Conservation (phyloP, 1,284 basidiomycete species). For the Rhodotorula sp. region DNA sequence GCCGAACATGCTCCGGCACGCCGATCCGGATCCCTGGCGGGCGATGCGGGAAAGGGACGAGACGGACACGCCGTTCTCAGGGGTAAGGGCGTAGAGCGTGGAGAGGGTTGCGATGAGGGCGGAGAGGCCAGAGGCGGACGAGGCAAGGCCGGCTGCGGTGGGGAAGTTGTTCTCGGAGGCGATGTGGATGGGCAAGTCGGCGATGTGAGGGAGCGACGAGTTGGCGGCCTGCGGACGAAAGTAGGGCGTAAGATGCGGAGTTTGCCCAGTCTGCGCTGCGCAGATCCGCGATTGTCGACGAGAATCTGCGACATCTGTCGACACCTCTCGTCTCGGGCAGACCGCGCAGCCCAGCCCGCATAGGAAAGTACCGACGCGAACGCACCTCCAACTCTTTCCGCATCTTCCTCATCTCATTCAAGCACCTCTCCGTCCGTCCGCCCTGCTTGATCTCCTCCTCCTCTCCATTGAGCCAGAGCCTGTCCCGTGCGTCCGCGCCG, state of each 20-base stretch:
- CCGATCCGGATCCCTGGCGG: conserved; percentile 94
- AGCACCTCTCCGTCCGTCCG: conserved; percentile 67
- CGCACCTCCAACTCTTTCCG: conserved; percentile 68
- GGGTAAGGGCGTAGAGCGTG: conserved; percentile 69
- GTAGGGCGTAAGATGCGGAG: not conserved
- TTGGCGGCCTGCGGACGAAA: conserved; percentile 50
- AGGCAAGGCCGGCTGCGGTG: conserved; percentile 95
- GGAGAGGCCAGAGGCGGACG: conserved; percentile 94
- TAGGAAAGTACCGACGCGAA: not conserved
- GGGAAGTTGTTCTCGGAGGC: conserved; percentile 98
- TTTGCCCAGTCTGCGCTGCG: too few species aligned
- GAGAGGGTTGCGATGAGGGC: conserved; percentile 89
- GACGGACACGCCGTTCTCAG: conserved; percentile 47
- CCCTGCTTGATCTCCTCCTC: conserved; percentile 35
- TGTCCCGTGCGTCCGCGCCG: conserved; percentile 57
- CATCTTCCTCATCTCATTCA: conserved; percentile 78
- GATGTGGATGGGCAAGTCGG: conserved; percentile 74
- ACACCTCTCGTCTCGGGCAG: too few species aligned
- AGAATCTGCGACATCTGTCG: too few species aligned
- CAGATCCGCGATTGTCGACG: too few species aligned
- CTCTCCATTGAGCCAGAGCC: conserved; percentile 69
- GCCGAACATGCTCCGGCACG: conserved; percentile 94
- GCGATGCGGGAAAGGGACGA: conserved; percentile 83
- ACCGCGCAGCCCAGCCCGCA: too few species aligned
- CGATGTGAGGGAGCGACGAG: conserved; percentile 59